phyloP scores from a whole-genome alignment of 176 grass and related monocot species.

The Tillandsia fasciculata region DNA sequence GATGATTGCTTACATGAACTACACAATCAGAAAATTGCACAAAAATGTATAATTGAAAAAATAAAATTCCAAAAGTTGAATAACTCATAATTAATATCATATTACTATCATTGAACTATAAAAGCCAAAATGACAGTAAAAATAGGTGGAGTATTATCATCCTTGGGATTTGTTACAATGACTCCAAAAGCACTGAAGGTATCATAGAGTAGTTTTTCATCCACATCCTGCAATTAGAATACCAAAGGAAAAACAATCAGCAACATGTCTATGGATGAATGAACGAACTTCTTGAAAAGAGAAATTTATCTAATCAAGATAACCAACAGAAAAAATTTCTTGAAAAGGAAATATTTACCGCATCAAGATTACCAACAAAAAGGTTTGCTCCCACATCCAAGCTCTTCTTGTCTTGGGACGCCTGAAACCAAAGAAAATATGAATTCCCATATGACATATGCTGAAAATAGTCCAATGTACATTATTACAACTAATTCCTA shows the following conservation, averaged over 20 bases:
- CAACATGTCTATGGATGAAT: neutral
- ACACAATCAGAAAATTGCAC: neutral
- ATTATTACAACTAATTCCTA: neutral
- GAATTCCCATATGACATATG: neutral
- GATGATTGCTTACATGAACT: too few species aligned
- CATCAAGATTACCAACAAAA: slow-evolving; percentile 98
- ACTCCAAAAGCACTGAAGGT: slow-evolving; percentile 99
- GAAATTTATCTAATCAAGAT: slow-evolving; percentile 66
- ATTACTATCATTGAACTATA: neutral
- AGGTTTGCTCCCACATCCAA: slow-evolving; percentile 96
- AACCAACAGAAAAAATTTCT: slow-evolving; percentile 86
- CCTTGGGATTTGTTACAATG: slow-evolving; percentile 97
- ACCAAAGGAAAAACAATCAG: slow-evolving; percentile 19
- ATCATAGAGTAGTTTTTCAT: slow-evolving; percentile 97
- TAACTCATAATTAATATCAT: neutral
- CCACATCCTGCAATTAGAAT: slow-evolving; percentile 57
- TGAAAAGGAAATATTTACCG: slow-evolving; percentile 32
- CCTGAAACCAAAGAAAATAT: slow-evolving; percentile 38
- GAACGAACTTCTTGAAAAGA: neutral
- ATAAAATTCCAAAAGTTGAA: neutral
- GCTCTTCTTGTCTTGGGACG: slow-evolving; percentile 99
- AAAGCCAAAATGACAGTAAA: slow-evolving; percentile 1
- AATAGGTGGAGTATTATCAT: slow-evolving; percentile 23
- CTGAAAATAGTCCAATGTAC: neutral
- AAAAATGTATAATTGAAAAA: neutral